These are phyloP conservation scores for Rhododendron vialii DNA, from an alignment of 148 eudicot species.

Conservation along the genomic window DNA sequence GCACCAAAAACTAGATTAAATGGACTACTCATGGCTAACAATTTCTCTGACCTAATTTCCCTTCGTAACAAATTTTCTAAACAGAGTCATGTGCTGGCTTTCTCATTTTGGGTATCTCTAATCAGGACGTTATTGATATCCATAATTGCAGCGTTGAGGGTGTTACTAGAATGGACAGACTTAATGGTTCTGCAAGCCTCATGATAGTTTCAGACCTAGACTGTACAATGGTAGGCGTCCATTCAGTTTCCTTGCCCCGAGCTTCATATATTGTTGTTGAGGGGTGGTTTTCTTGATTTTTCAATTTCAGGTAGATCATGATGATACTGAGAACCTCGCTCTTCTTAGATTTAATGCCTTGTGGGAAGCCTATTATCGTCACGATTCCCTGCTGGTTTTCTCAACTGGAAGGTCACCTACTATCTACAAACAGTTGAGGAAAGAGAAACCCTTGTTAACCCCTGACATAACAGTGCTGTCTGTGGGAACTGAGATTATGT, in stretches of 20 bases:
- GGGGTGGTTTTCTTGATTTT: background rate
- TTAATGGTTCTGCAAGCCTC: background rate
- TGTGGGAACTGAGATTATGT: background rate
- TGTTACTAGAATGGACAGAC: background rate
- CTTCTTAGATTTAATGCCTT: slow-evolving; percentile 1
- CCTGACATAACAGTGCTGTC: slow-evolving; percentile 1
- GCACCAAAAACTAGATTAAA: background rate
- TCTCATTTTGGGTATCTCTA: background rate
- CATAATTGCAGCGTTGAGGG: slow-evolving; percentile 13
- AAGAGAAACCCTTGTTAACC: background rate
- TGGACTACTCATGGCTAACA: no score
- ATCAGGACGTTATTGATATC: background rate
- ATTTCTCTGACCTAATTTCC: background rate
- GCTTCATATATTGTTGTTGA: background rate
- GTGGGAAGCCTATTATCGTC: background rate
- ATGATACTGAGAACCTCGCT: background rate
- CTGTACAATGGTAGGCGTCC: background rate
- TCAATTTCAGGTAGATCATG: background rate
- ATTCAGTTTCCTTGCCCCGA: background rate
- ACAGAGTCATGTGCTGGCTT: background rate
- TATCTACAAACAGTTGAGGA: background rate
- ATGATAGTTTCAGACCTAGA: background rate
- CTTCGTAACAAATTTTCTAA: background rate
- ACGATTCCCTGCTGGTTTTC: background rate
- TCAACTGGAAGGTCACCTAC: background rate